Evolutionary conservation across 2,329 filamentous ascomycete species (phyloP).

Genomic region (Pseudodiploospora longispora): DNA sequence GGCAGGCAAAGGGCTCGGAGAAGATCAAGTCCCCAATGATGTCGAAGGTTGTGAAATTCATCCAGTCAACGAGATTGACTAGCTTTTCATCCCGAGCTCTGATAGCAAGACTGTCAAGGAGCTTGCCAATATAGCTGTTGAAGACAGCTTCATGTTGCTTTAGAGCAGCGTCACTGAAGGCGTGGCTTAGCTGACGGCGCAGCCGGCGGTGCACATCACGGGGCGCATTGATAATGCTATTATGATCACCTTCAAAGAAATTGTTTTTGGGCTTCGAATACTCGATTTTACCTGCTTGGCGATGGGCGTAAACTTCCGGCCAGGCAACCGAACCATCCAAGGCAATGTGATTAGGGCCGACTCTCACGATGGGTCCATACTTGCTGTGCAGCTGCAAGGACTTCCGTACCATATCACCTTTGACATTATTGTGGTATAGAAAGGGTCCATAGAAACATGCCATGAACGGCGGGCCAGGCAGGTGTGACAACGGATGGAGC

Average conservation of each 20-base stretch:
- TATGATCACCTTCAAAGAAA: conserved; percentile 8
- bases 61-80: conserved; percentile 24
- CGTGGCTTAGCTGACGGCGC: conserved; percentile 18
- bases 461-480: conserved; percentile 19
- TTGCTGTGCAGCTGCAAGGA: conserved; percentile 14
- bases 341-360: conserved; percentile 32
- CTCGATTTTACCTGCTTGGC: conserved; percentile 11
- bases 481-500: conserved; percentile 22
- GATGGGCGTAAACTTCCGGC: conserved; percentile 22
- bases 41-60: conserved; percentile 32
- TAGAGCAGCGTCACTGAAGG: conserved; percentile 23
- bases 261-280: conserved; percentile 5
- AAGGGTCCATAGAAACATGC: conserved; percentile 13
- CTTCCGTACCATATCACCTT: conserved; percentile 13
- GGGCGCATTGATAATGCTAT: conserved; percentile 10
- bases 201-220: conserved; percentile 13
- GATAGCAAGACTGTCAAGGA: conserved; percentile 14
- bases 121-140: conserved; percentile 16
- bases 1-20: conserved; percentile 31
- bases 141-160: conserved; percentile 22
- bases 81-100: conserved; percentile 6
- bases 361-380: conserved; percentile 29
- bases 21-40: conserved; percentile 35
- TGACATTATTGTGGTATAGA: conserved; percentile 12
- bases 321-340: conserved; percentile 26